A percentile compares a stretch with the other conserved stretches of the same genome.
phyloP scores from a whole-genome alignment of 2,329 filamentous ascomycete genomes.

The Helicocarpus griseus region DNA sequence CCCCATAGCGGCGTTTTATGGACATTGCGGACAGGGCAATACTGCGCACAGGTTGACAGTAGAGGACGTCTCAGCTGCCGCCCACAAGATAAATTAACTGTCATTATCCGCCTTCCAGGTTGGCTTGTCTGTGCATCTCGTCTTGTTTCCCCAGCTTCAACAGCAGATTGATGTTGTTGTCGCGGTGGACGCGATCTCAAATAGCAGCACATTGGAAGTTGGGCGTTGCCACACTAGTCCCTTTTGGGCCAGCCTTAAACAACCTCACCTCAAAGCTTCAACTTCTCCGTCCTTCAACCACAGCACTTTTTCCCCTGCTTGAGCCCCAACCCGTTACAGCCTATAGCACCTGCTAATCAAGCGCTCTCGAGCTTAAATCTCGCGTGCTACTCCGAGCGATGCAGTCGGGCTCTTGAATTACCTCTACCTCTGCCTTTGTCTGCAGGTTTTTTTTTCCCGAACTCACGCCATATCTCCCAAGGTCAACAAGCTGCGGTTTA shows the following conservation, averaged over 20 bases:
- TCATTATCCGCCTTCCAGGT: constrained; percentile 7
- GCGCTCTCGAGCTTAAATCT: background rate
- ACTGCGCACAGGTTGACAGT: background rate
- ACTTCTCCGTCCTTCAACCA: background rate
- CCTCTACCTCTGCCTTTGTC: background rate
- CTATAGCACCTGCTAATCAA: background rate
- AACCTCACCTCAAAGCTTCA: background rate
- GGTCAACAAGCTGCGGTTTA: background rate
- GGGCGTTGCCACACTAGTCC: background rate
- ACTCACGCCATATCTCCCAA: background rate
- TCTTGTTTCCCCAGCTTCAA: constrained; percentile 14
- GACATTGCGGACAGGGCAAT: background rate
- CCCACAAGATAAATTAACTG: constrained; percentile 2
- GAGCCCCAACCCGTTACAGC: background rate
- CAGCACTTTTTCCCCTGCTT: constrained; percentile 1
- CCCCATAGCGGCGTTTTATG: background rate
- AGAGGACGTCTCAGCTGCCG: constrained; percentile 1
- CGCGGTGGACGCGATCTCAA: background rate
- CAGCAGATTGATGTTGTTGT: constrained; percentile 2
- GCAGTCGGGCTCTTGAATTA: constrained; percentile 1
- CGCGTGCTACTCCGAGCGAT: background rate
- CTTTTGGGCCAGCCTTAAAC: background rate
- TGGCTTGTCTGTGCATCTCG: constrained; percentile 13
- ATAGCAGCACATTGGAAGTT: background rate
- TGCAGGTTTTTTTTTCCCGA: background rate